A percentile compares a stretch with the other conserved stretches of the same genome.
Evolutionary conservation across 176 grass and related monocot species (phyloP).

Genomic region (Carex littledalei): DNA sequence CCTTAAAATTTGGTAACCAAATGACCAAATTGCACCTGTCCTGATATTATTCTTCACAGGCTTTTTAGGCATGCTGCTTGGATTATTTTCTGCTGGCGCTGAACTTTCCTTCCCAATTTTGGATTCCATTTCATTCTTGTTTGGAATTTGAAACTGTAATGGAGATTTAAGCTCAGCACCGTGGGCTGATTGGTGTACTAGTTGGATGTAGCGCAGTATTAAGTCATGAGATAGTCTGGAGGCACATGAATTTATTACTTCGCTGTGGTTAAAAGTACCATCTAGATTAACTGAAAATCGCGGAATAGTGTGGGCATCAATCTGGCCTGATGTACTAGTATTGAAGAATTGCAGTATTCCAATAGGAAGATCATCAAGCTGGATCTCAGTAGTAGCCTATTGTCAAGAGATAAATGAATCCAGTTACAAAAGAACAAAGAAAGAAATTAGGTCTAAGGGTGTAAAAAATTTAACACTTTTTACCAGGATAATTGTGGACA

Average conservation of each 20-base stretch:
- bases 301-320: constrained; percentile 48
- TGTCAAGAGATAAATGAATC: constrained; percentile 24
- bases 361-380: constrained; percentile 71
- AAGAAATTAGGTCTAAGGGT: constrained; percentile 8
- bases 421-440: constrained; percentile 18
- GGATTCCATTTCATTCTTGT: constrained; percentile 3
- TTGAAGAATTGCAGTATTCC: constrained; percentile 81
- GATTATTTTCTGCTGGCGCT: background rate
- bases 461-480: constrained; percentile 22
- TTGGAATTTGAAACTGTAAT: background rate
- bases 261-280: constrained; percentile 48
- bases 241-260: constrained; percentile 63
- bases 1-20: constrained; percentile 82
- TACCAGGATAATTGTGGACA: constrained; percentile 89
- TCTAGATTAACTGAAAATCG: constrained; percentile 75
- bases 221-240: constrained; percentile 61
- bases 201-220: constrained; percentile 65
- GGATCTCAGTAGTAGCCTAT: constrained; percentile 74
- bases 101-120: constrained; percentile 8
- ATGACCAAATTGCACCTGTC: constrained; percentile 59
- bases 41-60: constrained; percentile 9
- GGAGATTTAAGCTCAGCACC: constrained; percentile 21
- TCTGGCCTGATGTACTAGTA: constrained; percentile 43
- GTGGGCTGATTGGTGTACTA: constrained; percentile 58
- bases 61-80: background rate